Evolutionary conservation across 805 yeast genomes (phyloP), one percentile per base, ranked within the genome.

Genomic region (Pichia ethanolica): DNA sequence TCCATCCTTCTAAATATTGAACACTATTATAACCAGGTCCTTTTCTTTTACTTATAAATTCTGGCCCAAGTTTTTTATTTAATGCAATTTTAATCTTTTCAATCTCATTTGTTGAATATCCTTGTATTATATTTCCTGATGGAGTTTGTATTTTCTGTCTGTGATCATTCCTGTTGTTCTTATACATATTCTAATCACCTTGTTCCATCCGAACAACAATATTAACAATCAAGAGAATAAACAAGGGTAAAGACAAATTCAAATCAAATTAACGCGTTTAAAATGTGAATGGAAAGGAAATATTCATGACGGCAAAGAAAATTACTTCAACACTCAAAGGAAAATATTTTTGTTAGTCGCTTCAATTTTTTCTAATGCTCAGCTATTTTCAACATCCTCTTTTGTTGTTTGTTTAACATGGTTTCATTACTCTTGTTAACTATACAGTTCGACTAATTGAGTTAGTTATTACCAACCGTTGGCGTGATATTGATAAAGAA

Each of bases 1-100:
- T 83, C 89, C 91, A 86, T 1, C 95, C 95, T 64, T 86, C 93
- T 39, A 86, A 74, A 58, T 86, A 86, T 3, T 85, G 80, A 5
- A 86, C 86, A 48, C 76, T 72, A 42, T 72, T 74, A 12, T 85
- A 82, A 3, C 88, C 89, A 35, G 83, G 88, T 3, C 89, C 90
- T 7, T 89, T 81, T 43, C 95, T 71, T 39, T 79, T 79, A 30
- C 89, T 81, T 26, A 86, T 82, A 57, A 77, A 86, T 59, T 86
- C 93, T 0, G 93, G 91, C 0, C 93, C 93, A 14, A 86, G 59
- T 50, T 77, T 66, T 38, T 58, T 63, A 40, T 64, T 66, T 36
- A 72, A 61, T 7, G 67, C 67, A 13, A 46, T 44, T 34, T 56
- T 53, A 37, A 68, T 58, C 11, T 58, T 50, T 32, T 50, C 57